phyloP scores from a whole-genome alignment of 148 eudicot species.

The Mesembryanthemum crystallinum region DNA sequence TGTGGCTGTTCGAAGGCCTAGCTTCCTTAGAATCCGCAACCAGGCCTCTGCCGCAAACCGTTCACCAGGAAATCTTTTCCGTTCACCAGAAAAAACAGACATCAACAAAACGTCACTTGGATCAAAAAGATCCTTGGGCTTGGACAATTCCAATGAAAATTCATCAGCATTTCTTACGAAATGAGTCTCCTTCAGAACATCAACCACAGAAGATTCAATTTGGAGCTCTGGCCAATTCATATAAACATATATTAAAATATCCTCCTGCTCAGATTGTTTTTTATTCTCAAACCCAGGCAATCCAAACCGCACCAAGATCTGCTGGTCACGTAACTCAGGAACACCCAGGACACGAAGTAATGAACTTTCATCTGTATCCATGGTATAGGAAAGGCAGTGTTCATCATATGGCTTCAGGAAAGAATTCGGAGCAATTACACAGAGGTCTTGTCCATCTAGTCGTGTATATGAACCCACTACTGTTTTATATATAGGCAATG shows the following conservation, averaged over 20 bases:
- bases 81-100: conserved; percentile 85
- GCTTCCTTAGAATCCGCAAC: conserved; percentile 75
- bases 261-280: conserved; percentile 73
- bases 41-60: conserved; percentile 77
- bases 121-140: conserved; percentile 82
- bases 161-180: conserved; percentile 85
- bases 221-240: conserved; percentile 87
- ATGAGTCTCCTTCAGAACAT: conserved; percentile 69
- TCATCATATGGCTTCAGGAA: conserved; percentile 80
- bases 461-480: conserved; percentile 68
- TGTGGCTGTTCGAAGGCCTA: conserved; percentile 69
- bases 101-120: conserved; percentile 77
- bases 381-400: conserved; percentile 59
- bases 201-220: conserved; percentile 59
- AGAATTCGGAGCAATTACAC: conserved; percentile 77
- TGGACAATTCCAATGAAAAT: conserved; percentile 55
- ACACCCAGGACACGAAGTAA: conserved; percentile 81
- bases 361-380: conserved; percentile 56
- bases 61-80: conserved; percentile 87
- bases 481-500: conserved; percentile 84
- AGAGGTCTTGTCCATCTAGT: conserved; percentile 55
- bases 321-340: conserved; percentile 76
- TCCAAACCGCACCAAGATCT: conserved; percentile 78
- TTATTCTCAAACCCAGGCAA: conserved; percentile 75
- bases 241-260: conserved; percentile 70